phyloP scores from a whole-genome alignment of 176 grass and related monocot genomes.

The Carex littledalei region DNA sequence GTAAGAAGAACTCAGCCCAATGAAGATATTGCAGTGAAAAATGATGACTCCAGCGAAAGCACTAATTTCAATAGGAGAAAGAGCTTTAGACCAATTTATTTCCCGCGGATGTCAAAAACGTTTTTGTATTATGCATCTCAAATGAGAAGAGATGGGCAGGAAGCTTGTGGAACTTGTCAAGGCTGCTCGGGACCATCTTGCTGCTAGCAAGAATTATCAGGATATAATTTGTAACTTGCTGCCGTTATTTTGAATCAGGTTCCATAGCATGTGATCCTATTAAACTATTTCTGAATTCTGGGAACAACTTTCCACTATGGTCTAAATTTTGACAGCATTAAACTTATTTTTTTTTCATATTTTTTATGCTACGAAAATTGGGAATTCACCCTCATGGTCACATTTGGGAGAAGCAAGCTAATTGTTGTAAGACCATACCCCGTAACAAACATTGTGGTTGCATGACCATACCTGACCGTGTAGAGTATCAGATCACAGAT shows the following conservation, averaged over 20 bases:
- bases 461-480: too few species aligned
- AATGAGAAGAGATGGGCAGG: background rate
- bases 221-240: background rate
- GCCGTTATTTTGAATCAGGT: background rate
- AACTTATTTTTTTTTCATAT: background rate
- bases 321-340: background rate
- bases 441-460: background rate
- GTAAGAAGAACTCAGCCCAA: slow-evolving; percentile 33
- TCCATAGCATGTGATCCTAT: background rate
- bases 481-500: too few species aligned
- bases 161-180: background rate
- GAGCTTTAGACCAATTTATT: slow-evolving; percentile 19
- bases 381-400: too few species aligned
- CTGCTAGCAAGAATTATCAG: background rate
- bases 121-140: slow-evolving; percentile 25
- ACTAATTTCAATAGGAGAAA: slow-evolving; percentile 8
- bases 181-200: background rate
- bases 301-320: background rate
- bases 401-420: background rate
- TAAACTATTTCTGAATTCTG: background rate
- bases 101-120: slow-evolving; percentile 47
- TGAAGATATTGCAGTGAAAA: background rate
- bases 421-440: background rate
- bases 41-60: background rate
- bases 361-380: background rate